Percentiles rank a stretch among this genome's conserved stretches.
These are phyloP conservation scores for Aspergillus bombycis DNA, from an alignment of 2,329 filamentous ascomycete genomes.

Conservation along the genomic window DNA sequence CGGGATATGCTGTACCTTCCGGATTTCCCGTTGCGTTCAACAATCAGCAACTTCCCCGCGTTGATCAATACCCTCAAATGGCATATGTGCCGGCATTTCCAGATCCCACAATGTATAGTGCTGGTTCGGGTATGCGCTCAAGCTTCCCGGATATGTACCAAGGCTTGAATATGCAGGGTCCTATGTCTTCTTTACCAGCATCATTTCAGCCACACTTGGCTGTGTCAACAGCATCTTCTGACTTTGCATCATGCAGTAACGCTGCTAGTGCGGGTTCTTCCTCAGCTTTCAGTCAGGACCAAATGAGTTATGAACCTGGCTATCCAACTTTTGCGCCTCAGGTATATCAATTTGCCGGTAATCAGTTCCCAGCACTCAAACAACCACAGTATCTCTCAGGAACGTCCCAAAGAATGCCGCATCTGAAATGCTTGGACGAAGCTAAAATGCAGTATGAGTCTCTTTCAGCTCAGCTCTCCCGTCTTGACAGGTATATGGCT, in stretches of 20 bases:
- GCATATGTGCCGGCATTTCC: constrained; percentile 14
- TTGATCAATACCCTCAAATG: constrained; percentile 16
- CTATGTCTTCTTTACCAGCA: constrained; percentile 17
- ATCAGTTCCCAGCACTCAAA: constrained; percentile 11
- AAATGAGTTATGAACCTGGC: constrained; percentile 13
- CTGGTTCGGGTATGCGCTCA: constrained; percentile 16
- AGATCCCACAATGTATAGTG: constrained; percentile 14
- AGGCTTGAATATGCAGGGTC: constrained; percentile 15
- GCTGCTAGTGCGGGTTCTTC: constrained; percentile 3
- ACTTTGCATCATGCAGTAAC: constrained; percentile 12
- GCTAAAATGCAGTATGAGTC: constrained; percentile 32
- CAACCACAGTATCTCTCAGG: constrained; percentile 13
- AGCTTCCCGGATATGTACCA: constrained; percentile 24
- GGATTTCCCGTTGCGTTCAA: constrained; percentile 7
- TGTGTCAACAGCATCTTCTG: constrained; percentile 11
- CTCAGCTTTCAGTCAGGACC: constrained; percentile 11
- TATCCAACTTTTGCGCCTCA: constrained; percentile 16
- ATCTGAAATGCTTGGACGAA: constrained; percentile 32
- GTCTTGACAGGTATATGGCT: constrained; percentile 43
- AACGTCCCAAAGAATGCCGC: constrained; percentile 16
- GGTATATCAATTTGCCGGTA: constrained; percentile 9
- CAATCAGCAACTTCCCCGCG: constrained; percentile 14
- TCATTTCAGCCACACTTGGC: constrained; percentile 17
- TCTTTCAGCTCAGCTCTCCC: constrained; percentile 37
- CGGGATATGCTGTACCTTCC: constrained; percentile 15